Base-by-base conservation (phyloP, 2,329 filamentous ascomycete species). In the Cercospora canescens region DNA sequence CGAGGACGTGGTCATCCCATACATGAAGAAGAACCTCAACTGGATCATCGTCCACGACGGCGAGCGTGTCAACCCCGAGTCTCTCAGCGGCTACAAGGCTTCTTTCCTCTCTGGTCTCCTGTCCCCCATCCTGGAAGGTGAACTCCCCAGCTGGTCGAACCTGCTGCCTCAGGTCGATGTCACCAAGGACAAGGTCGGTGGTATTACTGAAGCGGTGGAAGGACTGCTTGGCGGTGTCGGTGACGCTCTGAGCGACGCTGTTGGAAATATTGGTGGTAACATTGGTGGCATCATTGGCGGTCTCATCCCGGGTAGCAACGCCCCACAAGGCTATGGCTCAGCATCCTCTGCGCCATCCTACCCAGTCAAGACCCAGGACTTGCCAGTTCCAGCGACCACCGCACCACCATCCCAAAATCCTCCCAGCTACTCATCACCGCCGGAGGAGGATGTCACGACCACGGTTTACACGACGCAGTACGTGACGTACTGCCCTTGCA, bases 51-150 rank as follows among this genome's bases (percentile, higher is more conserved):
- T 70, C 60, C 71, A 73, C 28, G 73, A 78, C 35, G 77, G 77
- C 32, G 70, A 72, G 35, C 68, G 71, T 30, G 71, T 81, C 26
- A 64, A 74, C 35, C 67, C 74, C 7, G 71, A 74, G n/a, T 56
- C 75, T 14, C 73, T 80, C 18, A 74, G 76, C 0, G 78, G 76
- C n/a, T 78, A 82, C 64, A 71, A 78, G 62, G 71, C 82, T 52
- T 74, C 74, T 4, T 78, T 82, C 26, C 76, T 76, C 41, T 77
- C 75, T 65, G 74, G 78, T n/a, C 75, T 76, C 35, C 75, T 80
- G 45, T 70, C 75, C 56, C 67, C 69, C 5, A 45, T 58, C 9
- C 41, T 52, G 18, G 54, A 64, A 32, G 64, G 66, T 39, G 64
- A 68, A 28, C 68, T 75, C 52, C 70, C 72, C 4, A 64, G 24